Conservation (phyloP, 2,329 filamentous ascomycete species). For the Claviceps purpurea region DNA sequence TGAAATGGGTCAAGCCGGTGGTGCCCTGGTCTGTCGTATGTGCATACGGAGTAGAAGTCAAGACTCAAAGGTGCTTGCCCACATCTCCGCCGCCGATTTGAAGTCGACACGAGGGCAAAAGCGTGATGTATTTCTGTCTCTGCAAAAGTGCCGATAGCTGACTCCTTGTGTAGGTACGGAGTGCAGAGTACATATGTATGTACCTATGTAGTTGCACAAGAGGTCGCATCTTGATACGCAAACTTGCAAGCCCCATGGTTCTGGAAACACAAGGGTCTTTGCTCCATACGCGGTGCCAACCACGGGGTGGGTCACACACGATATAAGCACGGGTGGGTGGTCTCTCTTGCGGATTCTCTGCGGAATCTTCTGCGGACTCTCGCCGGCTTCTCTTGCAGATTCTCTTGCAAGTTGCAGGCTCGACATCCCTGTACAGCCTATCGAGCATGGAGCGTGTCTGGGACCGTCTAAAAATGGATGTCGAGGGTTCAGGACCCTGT, state of each 20-base stretch:
- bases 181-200: too few relatives aligned
- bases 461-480: neutral
- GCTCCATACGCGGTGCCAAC: neutral
- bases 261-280: neutral
- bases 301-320: neutral
- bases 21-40: neutral
- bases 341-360: neutral
- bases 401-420: neutral
- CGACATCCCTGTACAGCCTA: neutral
- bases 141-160: neutral
- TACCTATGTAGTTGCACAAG: neutral
- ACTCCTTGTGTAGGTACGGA: neutral
- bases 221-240: conserved; percentile 3
- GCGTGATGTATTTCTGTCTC: neutral
- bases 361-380: too few relatives aligned
- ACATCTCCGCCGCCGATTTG: neutral
- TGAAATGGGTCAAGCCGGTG: neutral
- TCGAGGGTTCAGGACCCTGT: neutral
- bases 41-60: neutral
- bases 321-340: neutral
- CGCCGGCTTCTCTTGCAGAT: too few relatives aligned
- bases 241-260: neutral
- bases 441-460: neutral
- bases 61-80: neutral
- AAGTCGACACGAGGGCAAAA: neutral